These are phyloP conservation scores for Lyophyllum decastes DNA, from an alignment of 768 basidiomycete genomes.

Conservation along the genomic window DNA sequence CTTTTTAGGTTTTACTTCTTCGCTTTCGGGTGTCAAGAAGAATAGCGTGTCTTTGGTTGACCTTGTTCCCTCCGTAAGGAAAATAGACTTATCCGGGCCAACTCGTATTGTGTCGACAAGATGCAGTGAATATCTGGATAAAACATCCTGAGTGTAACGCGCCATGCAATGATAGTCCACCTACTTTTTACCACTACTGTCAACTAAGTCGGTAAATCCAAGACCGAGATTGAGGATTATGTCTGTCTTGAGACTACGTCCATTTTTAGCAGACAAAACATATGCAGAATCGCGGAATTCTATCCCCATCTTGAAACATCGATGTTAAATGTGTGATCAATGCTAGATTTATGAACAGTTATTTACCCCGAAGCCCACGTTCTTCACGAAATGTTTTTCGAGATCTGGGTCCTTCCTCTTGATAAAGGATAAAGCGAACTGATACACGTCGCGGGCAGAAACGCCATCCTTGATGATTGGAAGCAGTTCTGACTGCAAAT, in stretches of 20 bases:
- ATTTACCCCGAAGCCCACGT: slow-evolving; percentile 84
- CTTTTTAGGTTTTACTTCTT: slow-evolving; percentile 60
- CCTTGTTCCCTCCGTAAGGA: slow-evolving; percentile 85
- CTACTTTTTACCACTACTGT: slow-evolving; percentile 78
- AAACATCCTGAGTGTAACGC: slow-evolving; percentile 1
- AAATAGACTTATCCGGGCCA: slow-evolving; percentile 59
- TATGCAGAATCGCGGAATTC: slow-evolving; percentile 93
- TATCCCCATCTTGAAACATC: slow-evolving; percentile 73
- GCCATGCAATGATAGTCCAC: slow-evolving; percentile 16
- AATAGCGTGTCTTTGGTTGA: slow-evolving; percentile 87
- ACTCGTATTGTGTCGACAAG: slow-evolving; percentile 88
- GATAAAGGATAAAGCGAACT: slow-evolving; percentile 67
- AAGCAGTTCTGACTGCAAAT: slow-evolving; percentile 76
- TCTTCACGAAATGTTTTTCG: slow-evolving; percentile 85
- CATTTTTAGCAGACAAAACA: slow-evolving; percentile 80
- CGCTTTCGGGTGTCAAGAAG: slow-evolving; percentile 69
- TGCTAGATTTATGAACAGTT: background rate
- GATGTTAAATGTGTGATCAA: background rate
- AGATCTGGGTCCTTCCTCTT: slow-evolving; percentile 80
- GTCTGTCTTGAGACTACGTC: slow-evolving; percentile 64
- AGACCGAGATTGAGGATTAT: slow-evolving; percentile 88
- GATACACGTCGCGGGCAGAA: slow-evolving; percentile 78
- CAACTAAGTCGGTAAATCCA: slow-evolving; percentile 82
- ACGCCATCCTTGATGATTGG: slow-evolving; percentile 79
- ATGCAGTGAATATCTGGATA: slow-evolving; percentile 77